phyloP scores from a whole-genome alignment of 2,329 filamentous ascomycete genomes.

The Penicillium sp. region DNA sequence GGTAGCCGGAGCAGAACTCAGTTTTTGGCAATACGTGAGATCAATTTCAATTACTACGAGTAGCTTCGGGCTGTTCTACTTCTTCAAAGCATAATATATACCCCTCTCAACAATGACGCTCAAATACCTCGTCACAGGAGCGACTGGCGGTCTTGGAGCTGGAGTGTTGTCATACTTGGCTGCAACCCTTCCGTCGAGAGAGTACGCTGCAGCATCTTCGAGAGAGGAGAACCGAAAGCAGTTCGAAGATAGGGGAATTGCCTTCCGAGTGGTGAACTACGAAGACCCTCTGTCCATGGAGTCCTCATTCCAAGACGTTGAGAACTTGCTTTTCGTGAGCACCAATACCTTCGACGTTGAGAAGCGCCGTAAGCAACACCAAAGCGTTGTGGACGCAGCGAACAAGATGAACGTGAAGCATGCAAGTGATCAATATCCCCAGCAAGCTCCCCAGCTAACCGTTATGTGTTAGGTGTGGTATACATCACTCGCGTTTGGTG shows the following conservation, averaged over 20 bases:
- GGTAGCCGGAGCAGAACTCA: neutral
- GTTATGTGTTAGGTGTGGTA: slow-evolving; percentile 55
- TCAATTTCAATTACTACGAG: neutral
- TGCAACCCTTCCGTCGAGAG: slow-evolving; percentile 40
- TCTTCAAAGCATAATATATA: neutral
- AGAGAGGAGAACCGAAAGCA: slow-evolving; percentile 43
- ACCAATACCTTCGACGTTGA: slow-evolving; percentile 53
- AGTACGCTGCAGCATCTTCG: slow-evolving; percentile 54
- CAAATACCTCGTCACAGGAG: slow-evolving; percentile 42
- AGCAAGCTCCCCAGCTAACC: slow-evolving; percentile 39
- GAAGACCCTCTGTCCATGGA: slow-evolving; percentile 50
- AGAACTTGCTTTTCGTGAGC: slow-evolving; percentile 60
- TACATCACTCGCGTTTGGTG: slow-evolving; percentile 60
- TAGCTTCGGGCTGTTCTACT: neutral
- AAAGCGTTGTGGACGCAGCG: slow-evolving; percentile 56
- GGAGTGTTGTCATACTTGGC: slow-evolving; percentile 36
- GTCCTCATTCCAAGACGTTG: slow-evolving; percentile 52
- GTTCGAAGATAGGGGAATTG: slow-evolving; percentile 47
- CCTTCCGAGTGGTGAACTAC: slow-evolving; percentile 56
- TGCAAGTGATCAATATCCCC: slow-evolving; percentile 50
- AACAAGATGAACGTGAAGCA: slow-evolving; percentile 53
- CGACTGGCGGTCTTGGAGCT: slow-evolving; percentile 40
- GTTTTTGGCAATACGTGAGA: neutral
- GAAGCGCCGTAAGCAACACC: slow-evolving; percentile 50
- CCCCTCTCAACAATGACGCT: slow-evolving; percentile 26